Conservation (phyloP, 306 rosid species). For the Hippophae rhamnoides region DNA sequence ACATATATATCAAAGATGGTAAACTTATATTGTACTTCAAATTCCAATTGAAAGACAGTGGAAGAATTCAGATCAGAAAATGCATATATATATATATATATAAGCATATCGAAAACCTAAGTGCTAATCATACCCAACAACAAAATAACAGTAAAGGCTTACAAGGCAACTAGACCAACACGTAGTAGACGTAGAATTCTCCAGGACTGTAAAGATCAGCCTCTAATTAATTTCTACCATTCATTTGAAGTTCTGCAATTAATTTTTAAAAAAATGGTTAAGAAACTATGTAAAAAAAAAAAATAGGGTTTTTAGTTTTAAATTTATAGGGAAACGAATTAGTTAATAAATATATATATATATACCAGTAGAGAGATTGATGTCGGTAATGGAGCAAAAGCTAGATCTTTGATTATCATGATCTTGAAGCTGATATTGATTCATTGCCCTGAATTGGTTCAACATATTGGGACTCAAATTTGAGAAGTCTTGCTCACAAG, state of each 20-base stretch:
- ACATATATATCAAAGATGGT: too few relatives aligned
- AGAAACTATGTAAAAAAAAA: too few relatives aligned
- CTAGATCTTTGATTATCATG: slow-evolving; percentile 6
- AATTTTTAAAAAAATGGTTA: background rate
- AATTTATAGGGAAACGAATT: background rate
- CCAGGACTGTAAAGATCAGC: too few relatives aligned
- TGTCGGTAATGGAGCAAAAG: slow-evolving; percentile 7
- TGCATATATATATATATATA: too few relatives aligned
- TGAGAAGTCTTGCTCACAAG: background rate
- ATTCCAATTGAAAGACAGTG: too few relatives aligned
- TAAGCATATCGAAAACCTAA: too few relatives aligned
- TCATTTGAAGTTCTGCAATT: slow-evolving; percentile 21
- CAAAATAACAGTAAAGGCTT: too few relatives aligned
- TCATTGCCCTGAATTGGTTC: slow-evolving; percentile 26
- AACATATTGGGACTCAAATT: slow-evolving; percentile 22
- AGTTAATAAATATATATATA: background rate
- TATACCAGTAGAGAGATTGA: background rate
- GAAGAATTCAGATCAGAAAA: too few relatives aligned
- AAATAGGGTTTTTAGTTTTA: background rate
- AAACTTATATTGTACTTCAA: too few relatives aligned
- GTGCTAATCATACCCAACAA: too few relatives aligned
- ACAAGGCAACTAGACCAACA: too few relatives aligned
- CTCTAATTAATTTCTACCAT: slow-evolving; percentile 1
- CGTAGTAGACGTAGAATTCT: too few relatives aligned
- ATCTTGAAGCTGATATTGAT: slow-evolving; percentile 3